Conservation (phyloP, 2,329 filamentous ascomycete species). For the Cladobotryum protrusum region DNA sequence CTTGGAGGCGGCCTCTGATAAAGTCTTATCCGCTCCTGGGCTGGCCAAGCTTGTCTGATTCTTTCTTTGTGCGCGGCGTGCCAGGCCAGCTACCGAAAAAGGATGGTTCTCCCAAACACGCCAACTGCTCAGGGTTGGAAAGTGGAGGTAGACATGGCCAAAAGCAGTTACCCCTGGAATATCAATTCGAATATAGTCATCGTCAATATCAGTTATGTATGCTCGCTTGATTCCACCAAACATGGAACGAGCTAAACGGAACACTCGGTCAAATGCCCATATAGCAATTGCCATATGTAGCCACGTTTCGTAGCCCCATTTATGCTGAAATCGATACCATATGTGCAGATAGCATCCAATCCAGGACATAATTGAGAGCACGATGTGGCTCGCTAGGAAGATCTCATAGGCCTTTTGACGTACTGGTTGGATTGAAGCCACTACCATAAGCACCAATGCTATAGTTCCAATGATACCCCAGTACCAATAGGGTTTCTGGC, state of each 20-base stretch:
- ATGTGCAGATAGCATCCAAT: slow-evolving; percentile 40
- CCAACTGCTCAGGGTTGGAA: slow-evolving; percentile 20
- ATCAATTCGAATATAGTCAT: slow-evolving; percentile 21
- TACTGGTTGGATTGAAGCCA: slow-evolving; percentile 29
- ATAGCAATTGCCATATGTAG: slow-evolving; percentile 22
- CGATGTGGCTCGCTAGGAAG: slow-evolving; percentile 39
- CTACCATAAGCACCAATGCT: slow-evolving; percentile 23
- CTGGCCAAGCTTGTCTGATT: too few relatives aligned
- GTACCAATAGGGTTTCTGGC: slow-evolving; percentile 32
- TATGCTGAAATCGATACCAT: slow-evolving; percentile 24
- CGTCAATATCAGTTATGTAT: slow-evolving; percentile 18
- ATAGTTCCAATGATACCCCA: slow-evolving; percentile 39
- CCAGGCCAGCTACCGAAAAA: slow-evolving; percentile 18
- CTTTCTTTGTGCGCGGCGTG: too few relatives aligned
- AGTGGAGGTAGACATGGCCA: slow-evolving; percentile 25
- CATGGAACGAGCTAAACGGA: slow-evolving; percentile 13
- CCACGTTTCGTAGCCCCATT: slow-evolving; percentile 37
- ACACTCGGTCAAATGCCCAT: slow-evolving; percentile 24
- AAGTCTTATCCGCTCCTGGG: not conserved
- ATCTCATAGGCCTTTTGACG: slow-evolving; percentile 35
- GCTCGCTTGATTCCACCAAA: slow-evolving; percentile 16
- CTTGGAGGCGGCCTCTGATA: slow-evolving; percentile 3
- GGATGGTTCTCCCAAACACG: slow-evolving; percentile 27
- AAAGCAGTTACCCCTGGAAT: slow-evolving; percentile 17
- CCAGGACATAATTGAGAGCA: slow-evolving; percentile 33